Base-by-base conservation (phyloP, 2,329 filamentous ascomycete genomes). In the Colletotrichum cereale region DNA sequence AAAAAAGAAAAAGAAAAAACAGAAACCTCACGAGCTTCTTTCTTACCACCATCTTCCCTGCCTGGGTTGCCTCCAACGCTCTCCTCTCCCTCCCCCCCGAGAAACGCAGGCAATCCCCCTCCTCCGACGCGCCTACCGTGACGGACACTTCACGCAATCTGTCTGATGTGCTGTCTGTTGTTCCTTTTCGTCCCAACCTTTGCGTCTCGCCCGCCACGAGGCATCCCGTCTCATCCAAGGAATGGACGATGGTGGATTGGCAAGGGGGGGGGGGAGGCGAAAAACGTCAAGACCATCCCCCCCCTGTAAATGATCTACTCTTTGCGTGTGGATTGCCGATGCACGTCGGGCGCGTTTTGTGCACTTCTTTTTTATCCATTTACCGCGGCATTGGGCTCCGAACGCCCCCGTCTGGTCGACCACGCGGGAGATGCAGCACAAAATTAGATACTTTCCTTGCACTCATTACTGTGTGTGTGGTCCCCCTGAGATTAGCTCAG, bases 61-160 rank as follows among this genome's bases (percentile, higher is more conserved):
- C 48, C 47, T 62, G n/a, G 57, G 48, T 48, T 55, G 38, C 40
- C 50, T 63, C 50, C 36, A n/a, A 50, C 16, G 2, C 31, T 34
- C 16, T 5, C 42, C 2, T 2, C 18, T 16, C 18, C 36, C n/a
- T n/a, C n/a, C n/a, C 29, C 14, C 18, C 11, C 31, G 7, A 26
- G 8, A n/a, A 8, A 53, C 7, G 16, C 58, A 67, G 31, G 58
- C 65, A 63, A 48, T 38, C 48, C 40, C 65, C 48, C 31, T 31
- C 47, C 64, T 40, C 29, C n/a, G 24, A 53, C 42, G 47, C 56
- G 64, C 53, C 34, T 44, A 47, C 29, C 63, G 12, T 11, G 18
- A 34, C 56, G 11, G 21, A 63, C 18, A 21, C 61, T 40, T 44
- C 61, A 62, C 44, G 60, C 60, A 18, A 36, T n/a, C 40, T 38